Conservation (phyloP, 192 early-diverging fungal species). For the Coemansia pectinata region DNA sequence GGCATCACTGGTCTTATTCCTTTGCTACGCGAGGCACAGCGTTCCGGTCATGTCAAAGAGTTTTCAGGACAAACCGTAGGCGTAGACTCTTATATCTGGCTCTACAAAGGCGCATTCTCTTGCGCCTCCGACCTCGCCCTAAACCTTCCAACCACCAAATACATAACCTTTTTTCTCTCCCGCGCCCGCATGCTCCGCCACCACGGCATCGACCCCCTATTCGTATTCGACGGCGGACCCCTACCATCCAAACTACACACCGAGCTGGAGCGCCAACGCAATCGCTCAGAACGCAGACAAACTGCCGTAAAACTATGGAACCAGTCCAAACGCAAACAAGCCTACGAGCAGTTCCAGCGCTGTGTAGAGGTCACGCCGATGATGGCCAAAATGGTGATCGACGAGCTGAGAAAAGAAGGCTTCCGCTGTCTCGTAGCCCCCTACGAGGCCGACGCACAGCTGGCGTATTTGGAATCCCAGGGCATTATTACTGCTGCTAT, state of each 20-base stretch:
- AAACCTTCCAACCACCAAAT: constrained; percentile 74
- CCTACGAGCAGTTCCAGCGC: constrained; percentile 71
- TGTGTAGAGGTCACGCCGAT: constrained; percentile 81
- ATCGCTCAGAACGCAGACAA: constrained; percentile 59
- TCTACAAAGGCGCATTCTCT: constrained; percentile 83
- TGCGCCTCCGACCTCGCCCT: constrained; percentile 82
- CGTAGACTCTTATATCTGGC: constrained; percentile 96
- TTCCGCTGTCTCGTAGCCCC: constrained; percentile 88
- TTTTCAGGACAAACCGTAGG: constrained; percentile 74
- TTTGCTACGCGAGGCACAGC: constrained; percentile 72
- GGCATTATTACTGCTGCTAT: constrained; percentile 77
- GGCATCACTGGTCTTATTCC: constrained; percentile 89
- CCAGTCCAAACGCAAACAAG: constrained; percentile 61
- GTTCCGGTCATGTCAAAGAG: constrained; percentile 66
- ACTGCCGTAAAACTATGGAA: constrained; percentile 60
- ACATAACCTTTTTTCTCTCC: constrained; percentile 80
- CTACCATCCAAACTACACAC: constrained; percentile 84
- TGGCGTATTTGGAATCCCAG: constrained; percentile 74
- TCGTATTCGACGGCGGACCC: constrained; percentile 95
- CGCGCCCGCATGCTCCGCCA: constrained; percentile 72
- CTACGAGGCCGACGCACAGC: constrained; percentile 97
- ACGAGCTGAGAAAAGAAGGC: constrained; percentile 59
- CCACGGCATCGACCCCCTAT: constrained; percentile 70
- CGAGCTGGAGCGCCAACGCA: constrained; percentile 60
- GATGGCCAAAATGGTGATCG: constrained; percentile 80